These are phyloP conservation scores for Colletotrichum euphorbiae DNA, from an alignment of 2,329 filamentous ascomycete species.

Conservation along the genomic window DNA sequence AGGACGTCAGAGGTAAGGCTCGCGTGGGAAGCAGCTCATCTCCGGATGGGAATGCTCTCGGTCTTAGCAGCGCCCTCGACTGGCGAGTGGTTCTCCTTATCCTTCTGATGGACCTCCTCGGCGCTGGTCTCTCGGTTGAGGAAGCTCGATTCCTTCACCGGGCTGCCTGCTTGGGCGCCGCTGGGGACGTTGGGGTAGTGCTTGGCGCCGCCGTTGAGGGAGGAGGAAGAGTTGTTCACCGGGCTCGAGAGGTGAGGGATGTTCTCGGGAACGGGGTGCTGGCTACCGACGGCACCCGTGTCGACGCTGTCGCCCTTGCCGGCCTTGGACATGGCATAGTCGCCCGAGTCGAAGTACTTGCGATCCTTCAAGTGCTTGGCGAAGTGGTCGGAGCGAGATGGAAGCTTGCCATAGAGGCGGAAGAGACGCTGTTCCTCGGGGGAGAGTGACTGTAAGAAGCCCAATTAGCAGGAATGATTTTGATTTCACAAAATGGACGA, in stretches of 20 bases:
- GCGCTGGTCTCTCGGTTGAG: conserved; percentile 84
- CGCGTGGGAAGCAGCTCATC: conserved; percentile 53
- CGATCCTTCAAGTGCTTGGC: conserved; percentile 99
- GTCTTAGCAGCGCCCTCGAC: conserved; percentile 42
- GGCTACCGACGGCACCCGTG: conserved; percentile 91
- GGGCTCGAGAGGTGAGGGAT: conserved; percentile 89
- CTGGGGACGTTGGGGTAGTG: conserved; percentile 41
- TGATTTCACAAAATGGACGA: not conserved
- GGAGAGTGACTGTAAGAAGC: conserved; percentile 76
- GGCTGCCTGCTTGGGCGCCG: conserved; percentile 75
- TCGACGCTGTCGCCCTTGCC: conserved; percentile 96
- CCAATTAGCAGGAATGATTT: conserved; percentile 41
- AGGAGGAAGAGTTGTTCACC: conserved; percentile 50
- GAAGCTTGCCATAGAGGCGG: conserved; percentile 97
- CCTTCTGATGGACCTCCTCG: conserved; percentile 57
- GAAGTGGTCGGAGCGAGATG: conserved; percentile 94
- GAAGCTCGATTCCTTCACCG: conserved; percentile 91
- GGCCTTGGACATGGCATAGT: conserved; percentile 96
- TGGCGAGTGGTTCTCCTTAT: conserved; percentile 25
- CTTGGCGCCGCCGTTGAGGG: conserved; percentile 38
- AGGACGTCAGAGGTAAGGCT: conserved; percentile 22
- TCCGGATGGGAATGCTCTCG: conserved; percentile 73
- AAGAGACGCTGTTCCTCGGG: conserved; percentile 97
- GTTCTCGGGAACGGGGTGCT: conserved; percentile 94
- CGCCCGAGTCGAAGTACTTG: conserved; percentile 97